Base-by-base conservation (phyloP, 495 filamentous ascomycete genomes). In the Cercophora sp. region DNA sequence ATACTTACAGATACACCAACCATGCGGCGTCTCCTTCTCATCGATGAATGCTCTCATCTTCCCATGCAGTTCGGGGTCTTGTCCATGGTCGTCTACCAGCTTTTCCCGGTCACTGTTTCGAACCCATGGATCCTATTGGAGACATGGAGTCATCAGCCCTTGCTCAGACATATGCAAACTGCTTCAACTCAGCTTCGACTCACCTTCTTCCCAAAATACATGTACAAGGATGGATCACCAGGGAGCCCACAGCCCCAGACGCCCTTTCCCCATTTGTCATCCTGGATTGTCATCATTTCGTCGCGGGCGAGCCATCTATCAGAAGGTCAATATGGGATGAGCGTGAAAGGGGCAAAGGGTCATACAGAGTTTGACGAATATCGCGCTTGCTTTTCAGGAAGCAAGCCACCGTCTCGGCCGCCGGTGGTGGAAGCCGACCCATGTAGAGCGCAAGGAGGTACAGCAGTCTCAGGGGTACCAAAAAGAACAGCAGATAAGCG, bases 171-270 rank as follows among this genome's bases (percentile, higher is more conserved):
- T 24, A n/a, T n/a, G n/a, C n/a, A n/a, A n/a, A n/a, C n/a, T 24
- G 22, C 8, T 24, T 43, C 2, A 40, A 18, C 35, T n/a, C 37
- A 32, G 13, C 29, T 32, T 41, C 20, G 24, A 15, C 22, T 44
- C 9, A 25, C 41, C 13, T 44, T 44, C 10, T n/a, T 4, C 11
- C 41, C 41, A 26, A 44, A 44, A 19, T 44, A 44, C 41, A 44
- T 44, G 41, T n/a, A 44, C 11, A 44, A n/a, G 3, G 20, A 26
- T 10, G 41, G 41, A 26, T 26, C 41, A 5, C 22, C 6, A 16
- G 41, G 2, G 22, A n/a, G 11, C 4, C 22, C 41, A 13, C 9
- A 26, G 20, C 41, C 41, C 41, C 41, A 44, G 11, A 44, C 41
- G 6, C 22, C 13, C 19, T 26, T 24, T 20, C n/a, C 13, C 20